A percentile compares a stretch with the other conserved stretches of the same genome.
Evolutionary conservation across 495 filamentous ascomycete species (phyloP).

Genomic region (Penicillium bialowiezense): DNA sequence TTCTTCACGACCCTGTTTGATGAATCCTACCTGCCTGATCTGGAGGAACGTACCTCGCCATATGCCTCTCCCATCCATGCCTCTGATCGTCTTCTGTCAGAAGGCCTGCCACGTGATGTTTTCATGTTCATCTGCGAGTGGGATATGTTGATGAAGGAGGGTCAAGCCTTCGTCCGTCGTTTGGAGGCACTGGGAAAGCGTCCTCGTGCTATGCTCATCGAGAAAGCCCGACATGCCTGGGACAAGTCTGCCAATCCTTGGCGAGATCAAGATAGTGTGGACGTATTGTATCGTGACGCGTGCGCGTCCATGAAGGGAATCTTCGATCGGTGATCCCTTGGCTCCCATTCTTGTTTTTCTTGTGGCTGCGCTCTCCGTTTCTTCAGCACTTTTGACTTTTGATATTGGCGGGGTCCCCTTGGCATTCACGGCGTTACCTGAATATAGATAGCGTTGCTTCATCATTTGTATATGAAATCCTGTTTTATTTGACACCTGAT

Average conservation of each 20-base stretch:
- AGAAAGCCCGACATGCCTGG: slow-evolving; percentile 77
- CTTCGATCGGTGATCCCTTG: slow-evolving; percentile 29
- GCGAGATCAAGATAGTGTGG: slow-evolving; percentile 46
- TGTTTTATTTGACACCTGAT: not conserved
- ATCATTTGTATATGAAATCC: not conserved
- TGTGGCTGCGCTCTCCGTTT: not conserved
- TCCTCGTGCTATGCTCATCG: slow-evolving; percentile 66
- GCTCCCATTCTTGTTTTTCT: not conserved
- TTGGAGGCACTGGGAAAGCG: slow-evolving; percentile 63
- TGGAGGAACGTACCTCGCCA: slow-evolving; percentile 50
- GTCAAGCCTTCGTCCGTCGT: slow-evolving; percentile 62
- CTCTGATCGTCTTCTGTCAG: slow-evolving; percentile 45
- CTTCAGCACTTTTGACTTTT: not conserved
- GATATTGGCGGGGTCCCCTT: not conserved
- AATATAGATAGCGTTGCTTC: slow-evolving; percentile 3
- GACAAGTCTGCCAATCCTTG: slow-evolving; percentile 83
- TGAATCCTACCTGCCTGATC: slow-evolving; percentile 66
- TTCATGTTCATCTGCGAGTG: slow-evolving; percentile 81
- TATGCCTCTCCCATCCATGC: slow-evolving; percentile 65
- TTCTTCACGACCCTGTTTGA: slow-evolving; percentile 86
- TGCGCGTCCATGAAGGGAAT: slow-evolving; percentile 46
- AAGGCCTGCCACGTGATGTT: slow-evolving; percentile 60
- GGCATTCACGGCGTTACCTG: slow-evolving; percentile 2
- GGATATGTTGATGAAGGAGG: slow-evolving; percentile 86
- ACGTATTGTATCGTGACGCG: slow-evolving; percentile 41